Percentiles rank a stretch among this genome's conserved stretches.
Conservation (phyloP, 768 basidiomycete species). For the Russula lepida region DNA sequence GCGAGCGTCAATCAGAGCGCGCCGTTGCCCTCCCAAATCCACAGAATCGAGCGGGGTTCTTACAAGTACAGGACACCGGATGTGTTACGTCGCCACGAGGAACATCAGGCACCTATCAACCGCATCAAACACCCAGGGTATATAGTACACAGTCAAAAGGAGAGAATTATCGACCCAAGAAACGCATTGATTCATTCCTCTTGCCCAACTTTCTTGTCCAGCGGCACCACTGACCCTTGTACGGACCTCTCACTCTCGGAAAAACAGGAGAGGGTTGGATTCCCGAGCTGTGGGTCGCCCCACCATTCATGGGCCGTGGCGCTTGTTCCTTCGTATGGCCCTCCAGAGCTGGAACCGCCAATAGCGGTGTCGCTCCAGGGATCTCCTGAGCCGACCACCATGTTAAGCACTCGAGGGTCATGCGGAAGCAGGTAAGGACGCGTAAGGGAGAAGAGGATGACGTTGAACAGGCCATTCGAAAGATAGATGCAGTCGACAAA, state of each 20-base stretch:
- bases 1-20: background rate
- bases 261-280: background rate
- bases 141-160: background rate
- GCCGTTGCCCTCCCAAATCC: background rate
- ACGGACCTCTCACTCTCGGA: background rate
- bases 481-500: slow-evolving; percentile 35
- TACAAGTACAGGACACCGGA: background rate
- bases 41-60: background rate
- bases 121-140: background rate
- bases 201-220: background rate
- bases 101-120: background rate
- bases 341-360: background rate
- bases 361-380: background rate
- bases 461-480: slow-evolving; percentile 38
- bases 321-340: background rate
- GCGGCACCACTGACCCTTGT: background rate
- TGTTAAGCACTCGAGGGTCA: background rate
- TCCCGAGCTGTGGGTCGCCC: background rate
- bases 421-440: slow-evolving; percentile 33
- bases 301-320: background rate
- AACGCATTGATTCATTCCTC: background rate
- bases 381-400: too few relatives aligned
- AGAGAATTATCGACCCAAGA: background rate
- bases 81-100: background rate
- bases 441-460: slow-evolving; percentile 32